Conservation (phyloP, 2,329 filamentous ascomycete genomes). For the Colletotrichum navitas region DNA sequence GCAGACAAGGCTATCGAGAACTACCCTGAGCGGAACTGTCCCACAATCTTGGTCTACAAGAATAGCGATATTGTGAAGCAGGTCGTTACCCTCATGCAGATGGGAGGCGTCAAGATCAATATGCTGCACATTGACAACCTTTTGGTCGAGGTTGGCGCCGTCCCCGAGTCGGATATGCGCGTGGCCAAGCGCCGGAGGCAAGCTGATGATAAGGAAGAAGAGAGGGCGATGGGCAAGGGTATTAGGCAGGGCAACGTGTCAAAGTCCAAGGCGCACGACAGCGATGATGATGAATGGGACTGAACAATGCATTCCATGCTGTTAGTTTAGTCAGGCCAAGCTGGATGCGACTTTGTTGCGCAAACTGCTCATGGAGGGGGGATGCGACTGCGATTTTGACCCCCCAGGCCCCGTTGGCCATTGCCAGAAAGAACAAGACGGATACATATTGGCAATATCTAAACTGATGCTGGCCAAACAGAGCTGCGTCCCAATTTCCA, state of each 20-base stretch:
- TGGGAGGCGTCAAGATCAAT: slow-evolving; percentile 79
- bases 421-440: not conserved
- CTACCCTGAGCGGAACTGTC: slow-evolving; percentile 94
- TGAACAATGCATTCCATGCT: slow-evolving; percentile 51
- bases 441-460: not conserved
- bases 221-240: slow-evolving; percentile 63
- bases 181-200: slow-evolving; percentile 73
- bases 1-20: slow-evolving; percentile 95
- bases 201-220: slow-evolving; percentile 72
- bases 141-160: slow-evolving; percentile 84
- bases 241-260: slow-evolving; percentile 65
- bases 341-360: not conserved
- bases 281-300: slow-evolving; percentile 73
- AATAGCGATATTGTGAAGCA: slow-evolving; percentile 94
- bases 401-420: too few species aligned
- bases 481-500: not conserved
- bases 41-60: slow-evolving; percentile 92
- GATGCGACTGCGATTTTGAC: not conserved
- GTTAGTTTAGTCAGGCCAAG: not conserved
- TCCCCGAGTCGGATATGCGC: slow-evolving; percentile 83
- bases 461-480: not conserved
- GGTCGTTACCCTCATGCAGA: slow-evolving; percentile 85
- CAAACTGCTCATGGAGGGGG: not conserved
- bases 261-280: slow-evolving; percentile 56
- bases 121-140: slow-evolving; percentile 84